Evolutionary conservation across 345 rosid species (phyloP), one percentile per base, ranked within the genome.

Genomic region (Moricandia moricandioides): DNA sequence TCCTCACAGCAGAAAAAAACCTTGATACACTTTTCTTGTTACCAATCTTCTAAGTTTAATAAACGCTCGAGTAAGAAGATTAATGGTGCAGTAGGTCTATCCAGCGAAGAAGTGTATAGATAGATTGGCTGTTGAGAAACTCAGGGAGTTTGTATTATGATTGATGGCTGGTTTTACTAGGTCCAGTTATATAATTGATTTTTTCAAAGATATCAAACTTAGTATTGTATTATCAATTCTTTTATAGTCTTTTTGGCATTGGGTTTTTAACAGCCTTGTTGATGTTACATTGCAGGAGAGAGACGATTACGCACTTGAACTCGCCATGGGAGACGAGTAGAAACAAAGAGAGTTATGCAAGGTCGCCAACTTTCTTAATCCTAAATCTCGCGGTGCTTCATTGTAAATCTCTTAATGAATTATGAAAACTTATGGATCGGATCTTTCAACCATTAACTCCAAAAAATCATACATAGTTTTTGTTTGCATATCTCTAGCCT

Each of bases 251-350:
- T 40, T 7, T 14, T 16, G 8, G 30, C 64, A 29, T 29, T 65
- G 55, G 18, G 2, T 13, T 18, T 39, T 65, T 64, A 18, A 74
- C 60, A 2, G 68, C 9, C 1, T 43, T 37, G 29, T 59, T 7
- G n/a, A 58, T 66, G 65, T 60, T 31, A 12, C 17, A 12, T 0
- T 56, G 79, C 91, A 94, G 97, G 98, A 94, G 62, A 87, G 97
- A 75, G 98, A 94, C 14, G 96, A 94, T 75, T 94, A 91, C 66
- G 98, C 98, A 10, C 80, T 94, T 68, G 98, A 94, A 86, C 81
- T 94, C 58, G 96, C 98, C 61, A 81, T 87, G 91, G 97, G 76
- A 64, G 98, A 93, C 72, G 98, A 93, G 76, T 93, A 79, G 80
- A 67, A 49, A 12, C 17, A 17, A 31, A 11, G 7, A 9, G 59